phyloP scores from a whole-genome alignment of 257 asterid genomes.

The Fraxinus americana region DNA sequence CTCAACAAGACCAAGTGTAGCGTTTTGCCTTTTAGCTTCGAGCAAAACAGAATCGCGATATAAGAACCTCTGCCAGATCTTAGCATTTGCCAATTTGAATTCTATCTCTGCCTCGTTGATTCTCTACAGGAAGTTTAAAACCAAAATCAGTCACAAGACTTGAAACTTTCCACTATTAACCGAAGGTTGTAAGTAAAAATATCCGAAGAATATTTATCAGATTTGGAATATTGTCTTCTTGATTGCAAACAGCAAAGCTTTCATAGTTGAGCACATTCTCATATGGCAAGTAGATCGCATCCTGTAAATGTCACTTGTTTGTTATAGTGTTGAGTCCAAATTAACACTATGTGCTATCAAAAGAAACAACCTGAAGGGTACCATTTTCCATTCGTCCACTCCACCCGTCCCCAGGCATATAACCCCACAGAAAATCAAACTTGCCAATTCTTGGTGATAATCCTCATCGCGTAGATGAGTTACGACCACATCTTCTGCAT shows the following conservation, averaged over 20 bases:
- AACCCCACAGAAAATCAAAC: slow-evolving; percentile 83
- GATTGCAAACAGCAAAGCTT: slow-evolving; percentile 87
- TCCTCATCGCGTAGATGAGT: slow-evolving; percentile 65
- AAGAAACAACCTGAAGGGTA: slow-evolving; percentile 58
- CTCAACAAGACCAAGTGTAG: slow-evolving; percentile 52
- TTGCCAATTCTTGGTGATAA: slow-evolving; percentile 74
- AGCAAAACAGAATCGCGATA: slow-evolving; percentile 80
- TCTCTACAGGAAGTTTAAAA: slow-evolving; percentile 43
- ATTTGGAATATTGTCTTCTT: slow-evolving; percentile 82
- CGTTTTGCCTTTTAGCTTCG: slow-evolving; percentile 87
- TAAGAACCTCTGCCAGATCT: slow-evolving; percentile 87
- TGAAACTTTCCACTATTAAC: slow-evolving; percentile 1
- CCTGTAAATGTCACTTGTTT: slow-evolving; percentile 42
- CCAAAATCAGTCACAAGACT: slow-evolving; percentile 3
- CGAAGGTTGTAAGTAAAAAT: slow-evolving; percentile 28
- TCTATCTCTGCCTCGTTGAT: slow-evolving; percentile 76
- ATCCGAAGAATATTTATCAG: slow-evolving; percentile 75
- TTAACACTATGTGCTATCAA: too few relatives aligned
- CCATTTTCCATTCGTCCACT: slow-evolving; percentile 99
- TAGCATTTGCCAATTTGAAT: slow-evolving; percentile 68
- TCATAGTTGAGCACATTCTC: slow-evolving; percentile 84
- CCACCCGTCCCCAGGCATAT: slow-evolving; percentile 99
- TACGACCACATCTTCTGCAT: slow-evolving; percentile 74
- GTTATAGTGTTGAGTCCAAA: too few relatives aligned
- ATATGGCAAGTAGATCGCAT: slow-evolving; percentile 89